Conservation (phyloP, 169 alveolate genomes). For the Hepatocystis sp. region DNA sequence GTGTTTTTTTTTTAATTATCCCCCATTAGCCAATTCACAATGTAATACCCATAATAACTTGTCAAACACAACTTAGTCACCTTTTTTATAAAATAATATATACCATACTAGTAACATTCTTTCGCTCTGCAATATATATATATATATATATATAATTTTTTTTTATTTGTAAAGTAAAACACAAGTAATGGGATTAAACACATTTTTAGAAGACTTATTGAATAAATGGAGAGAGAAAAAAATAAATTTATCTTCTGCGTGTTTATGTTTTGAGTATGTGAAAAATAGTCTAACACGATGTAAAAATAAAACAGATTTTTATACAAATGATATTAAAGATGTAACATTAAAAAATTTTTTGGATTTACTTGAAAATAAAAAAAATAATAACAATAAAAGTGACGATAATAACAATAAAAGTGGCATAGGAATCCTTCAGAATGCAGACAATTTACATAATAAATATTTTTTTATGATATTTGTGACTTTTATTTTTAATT, state of each 20-base stretch:
- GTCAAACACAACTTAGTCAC: too few relatives aligned
- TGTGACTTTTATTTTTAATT: slow-evolving; percentile 35
- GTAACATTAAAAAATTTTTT: background rate
- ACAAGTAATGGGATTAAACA: background rate
- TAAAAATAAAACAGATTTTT: slow-evolving; percentile 16
- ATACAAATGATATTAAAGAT: slow-evolving; percentile 7
- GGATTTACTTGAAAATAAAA: slow-evolving; percentile 3
- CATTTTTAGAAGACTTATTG: slow-evolving; percentile 17
- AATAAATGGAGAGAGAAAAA: slow-evolving; percentile 38
- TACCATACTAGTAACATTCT: too few relatives aligned
- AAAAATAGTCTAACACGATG: slow-evolving; percentile 4
- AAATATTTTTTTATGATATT: slow-evolving; percentile 18
- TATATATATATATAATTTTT: too few relatives aligned
- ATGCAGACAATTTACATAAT: too few relatives aligned
- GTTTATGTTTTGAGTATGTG: slow-evolving; percentile 18
- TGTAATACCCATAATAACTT: too few relatives aligned
- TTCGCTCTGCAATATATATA: too few relatives aligned
- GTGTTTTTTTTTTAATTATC: too few relatives aligned
- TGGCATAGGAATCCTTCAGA: too few relatives aligned
- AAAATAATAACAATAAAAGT: background rate
- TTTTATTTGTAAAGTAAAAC: background rate
- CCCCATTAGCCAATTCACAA: too few relatives aligned
- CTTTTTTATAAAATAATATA: too few relatives aligned
- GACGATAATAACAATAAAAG: background rate
- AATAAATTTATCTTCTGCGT: slow-evolving; percentile 18